Percentiles rank a stretch among this genome's conserved stretches.
Conservation (phyloP, 192 early-diverging fungal species). For the Linnemannia zychae region DNA sequence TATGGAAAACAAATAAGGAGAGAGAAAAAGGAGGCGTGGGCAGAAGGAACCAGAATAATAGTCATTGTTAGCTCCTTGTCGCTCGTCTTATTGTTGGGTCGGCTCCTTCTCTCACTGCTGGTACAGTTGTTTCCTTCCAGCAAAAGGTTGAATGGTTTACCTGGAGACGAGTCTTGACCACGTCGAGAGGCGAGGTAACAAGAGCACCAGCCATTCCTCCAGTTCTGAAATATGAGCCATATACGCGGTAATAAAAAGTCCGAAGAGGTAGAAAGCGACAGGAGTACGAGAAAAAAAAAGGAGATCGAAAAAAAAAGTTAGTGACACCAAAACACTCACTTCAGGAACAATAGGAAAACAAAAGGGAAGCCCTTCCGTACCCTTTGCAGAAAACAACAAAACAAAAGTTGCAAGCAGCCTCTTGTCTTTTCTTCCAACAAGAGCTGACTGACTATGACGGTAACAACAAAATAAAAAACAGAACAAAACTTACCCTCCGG, state of each 20-base stretch:
- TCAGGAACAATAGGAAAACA: not conserved
- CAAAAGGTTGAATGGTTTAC: slow-evolving; percentile 47
- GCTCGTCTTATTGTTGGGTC: not conserved
- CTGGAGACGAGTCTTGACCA: slow-evolving; percentile 95
- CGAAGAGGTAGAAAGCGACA: not conserved
- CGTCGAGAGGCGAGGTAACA: slow-evolving; percentile 92
- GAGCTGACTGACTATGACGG: no score
- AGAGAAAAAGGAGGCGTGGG: slow-evolving; percentile 8
- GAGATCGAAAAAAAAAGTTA: not conserved
- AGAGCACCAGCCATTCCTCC: slow-evolving; percentile 88
- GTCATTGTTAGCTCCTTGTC: not conserved
- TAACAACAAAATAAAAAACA: not conserved
- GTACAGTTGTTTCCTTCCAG: no score
- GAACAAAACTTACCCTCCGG: slow-evolving; percentile 70
- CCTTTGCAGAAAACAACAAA: not conserved
- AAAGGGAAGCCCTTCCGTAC: not conserved
- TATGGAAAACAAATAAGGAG: not conserved
- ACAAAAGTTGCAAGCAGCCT: not conserved
- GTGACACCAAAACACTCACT: not conserved
- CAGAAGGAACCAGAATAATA: not conserved
- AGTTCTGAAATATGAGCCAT: slow-evolving; percentile 54
- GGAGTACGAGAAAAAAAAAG: slow-evolving; percentile 9
- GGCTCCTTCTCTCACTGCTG: not conserved
- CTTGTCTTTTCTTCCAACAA: not conserved
- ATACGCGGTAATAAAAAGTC: not conserved